These are phyloP conservation scores for Triticum monococcum DNA, from an alignment of 176 grass and related monocot genomes.

Conservation along the genomic window DNA sequence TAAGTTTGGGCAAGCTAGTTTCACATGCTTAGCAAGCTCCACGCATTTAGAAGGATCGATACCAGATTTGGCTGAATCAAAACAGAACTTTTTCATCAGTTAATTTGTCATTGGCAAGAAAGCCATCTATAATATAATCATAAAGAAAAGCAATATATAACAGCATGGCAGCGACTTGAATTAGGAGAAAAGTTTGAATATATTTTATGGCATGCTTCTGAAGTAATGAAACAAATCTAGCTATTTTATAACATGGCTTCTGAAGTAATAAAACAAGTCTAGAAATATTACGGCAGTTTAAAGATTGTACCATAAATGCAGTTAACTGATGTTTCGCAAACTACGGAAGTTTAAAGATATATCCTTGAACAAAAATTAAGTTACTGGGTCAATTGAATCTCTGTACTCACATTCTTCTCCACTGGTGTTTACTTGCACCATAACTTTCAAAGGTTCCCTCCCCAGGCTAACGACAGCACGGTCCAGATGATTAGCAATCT, in stretches of 20 bases:
- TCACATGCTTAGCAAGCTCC: conserved; percentile 81
- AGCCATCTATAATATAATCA: neutral
- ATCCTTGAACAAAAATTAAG: no score
- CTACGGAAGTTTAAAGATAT: no score
- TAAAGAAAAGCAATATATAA: neutral
- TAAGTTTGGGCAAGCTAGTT: conserved; percentile 60
- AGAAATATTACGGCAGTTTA: no score
- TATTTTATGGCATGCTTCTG: neutral
- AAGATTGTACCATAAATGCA: no score
- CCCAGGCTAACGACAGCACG: conserved; percentile 69
- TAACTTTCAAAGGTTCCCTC: conserved; percentile 75
- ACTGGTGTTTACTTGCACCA: conserved; percentile 98
- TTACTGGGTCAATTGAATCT: neutral
- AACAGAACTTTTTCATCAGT: neutral
- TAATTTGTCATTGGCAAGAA: neutral
- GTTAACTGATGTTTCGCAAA: no score
- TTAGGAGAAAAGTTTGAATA: neutral
- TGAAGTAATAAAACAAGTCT: no score
- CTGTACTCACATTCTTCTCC: conserved; percentile 90
- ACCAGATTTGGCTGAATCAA: conserved; percentile 86
- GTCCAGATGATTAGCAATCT: conserved; percentile 87
- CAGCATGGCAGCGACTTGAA: neutral
- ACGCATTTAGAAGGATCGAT: conserved; percentile 66
- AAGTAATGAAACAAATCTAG: no score
- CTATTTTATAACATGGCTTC: no score